Evolutionary conservation across 2,329 filamentous ascomycete species (phyloP).

Genomic region (Fusarium graminum): DNA sequence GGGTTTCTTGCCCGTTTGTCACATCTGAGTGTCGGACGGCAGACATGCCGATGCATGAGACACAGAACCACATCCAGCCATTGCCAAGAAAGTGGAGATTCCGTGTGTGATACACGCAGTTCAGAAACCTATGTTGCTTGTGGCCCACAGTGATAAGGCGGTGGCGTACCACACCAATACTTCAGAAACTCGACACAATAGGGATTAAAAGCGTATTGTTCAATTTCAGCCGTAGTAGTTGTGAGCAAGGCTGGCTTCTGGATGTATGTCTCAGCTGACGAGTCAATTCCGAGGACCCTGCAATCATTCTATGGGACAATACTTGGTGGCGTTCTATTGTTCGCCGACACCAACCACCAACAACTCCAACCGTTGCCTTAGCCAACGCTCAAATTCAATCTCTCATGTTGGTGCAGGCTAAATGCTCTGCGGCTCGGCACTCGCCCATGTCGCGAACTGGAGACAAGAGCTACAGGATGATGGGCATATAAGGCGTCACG

Average conservation of each 20-base stretch:
- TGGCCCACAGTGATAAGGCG: not conserved
- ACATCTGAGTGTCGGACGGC: no score
- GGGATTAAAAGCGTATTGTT: not conserved
- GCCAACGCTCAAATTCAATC: not conserved
- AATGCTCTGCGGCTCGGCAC: not conserved
- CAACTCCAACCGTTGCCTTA: not conserved
- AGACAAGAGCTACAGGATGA: not conserved
- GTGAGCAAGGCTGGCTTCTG: no score
- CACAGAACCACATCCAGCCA: no score
- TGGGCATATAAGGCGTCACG: conserved; percentile 21
- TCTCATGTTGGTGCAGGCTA: no score
- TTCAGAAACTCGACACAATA: not conserved
- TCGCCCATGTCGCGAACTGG: not conserved
- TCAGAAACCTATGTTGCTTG: not conserved
- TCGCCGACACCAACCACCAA: conserved; percentile 7
- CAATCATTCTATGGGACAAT: conserved; percentile 17
- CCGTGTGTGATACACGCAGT: no score
- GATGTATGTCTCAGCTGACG: no score
- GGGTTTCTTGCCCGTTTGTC: not conserved
- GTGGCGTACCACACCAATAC: no score
- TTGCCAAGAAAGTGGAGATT: no score
- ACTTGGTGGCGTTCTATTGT: conserved; percentile 30
- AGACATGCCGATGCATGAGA: not conserved
- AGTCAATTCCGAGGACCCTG: not conserved
- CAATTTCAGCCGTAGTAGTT: not conserved